A percentile compares a stretch with the other conserved stretches of the same genome.
These are phyloP conservation scores for Microbotryomycetes sp. DNA, from an alignment of 1,284 basidiomycete genomes.

Conservation along the genomic window DNA sequence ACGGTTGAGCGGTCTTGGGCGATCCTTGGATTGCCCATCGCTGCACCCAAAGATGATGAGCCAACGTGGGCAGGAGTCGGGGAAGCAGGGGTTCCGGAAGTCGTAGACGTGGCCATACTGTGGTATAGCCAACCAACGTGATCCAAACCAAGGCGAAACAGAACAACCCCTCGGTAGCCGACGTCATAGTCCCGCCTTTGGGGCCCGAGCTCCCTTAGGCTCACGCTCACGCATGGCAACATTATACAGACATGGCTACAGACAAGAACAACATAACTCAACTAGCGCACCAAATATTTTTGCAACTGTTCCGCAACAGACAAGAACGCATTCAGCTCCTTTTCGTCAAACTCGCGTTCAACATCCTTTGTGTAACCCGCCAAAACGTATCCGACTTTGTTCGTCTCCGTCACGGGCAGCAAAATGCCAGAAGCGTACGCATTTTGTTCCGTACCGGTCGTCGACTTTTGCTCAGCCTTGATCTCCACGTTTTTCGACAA, in stretches of 20 bases:
- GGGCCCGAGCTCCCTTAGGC: background rate
- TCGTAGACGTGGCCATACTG: background rate
- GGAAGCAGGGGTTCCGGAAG: background rate
- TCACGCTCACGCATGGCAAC: background rate
- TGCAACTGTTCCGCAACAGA: slow-evolving; percentile 32
- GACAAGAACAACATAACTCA: background rate
- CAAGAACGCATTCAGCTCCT: slow-evolving; percentile 32
- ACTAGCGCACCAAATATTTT: background rate
- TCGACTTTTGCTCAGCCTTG: background rate
- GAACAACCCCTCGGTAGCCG: too few species aligned
- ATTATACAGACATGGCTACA: background rate
- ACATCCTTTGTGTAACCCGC: slow-evolving; percentile 30
- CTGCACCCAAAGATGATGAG: too few species aligned
- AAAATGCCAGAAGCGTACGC: slow-evolving; percentile 30
- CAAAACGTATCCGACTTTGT: slow-evolving; percentile 31
- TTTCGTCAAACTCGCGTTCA: slow-evolving; percentile 29
- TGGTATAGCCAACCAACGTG: background rate
- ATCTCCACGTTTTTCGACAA: too few species aligned
- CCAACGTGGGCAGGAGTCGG: background rate
- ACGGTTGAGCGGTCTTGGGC: background rate
- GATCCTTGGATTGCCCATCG: too few species aligned
- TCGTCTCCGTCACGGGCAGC: slow-evolving; percentile 30
- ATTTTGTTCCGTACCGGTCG: background rate
- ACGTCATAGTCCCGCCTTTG: too few species aligned
- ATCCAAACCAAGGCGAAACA: too few species aligned